Percentiles rank a stretch among this genome's conserved stretches.
These are phyloP conservation scores for Vanderwaltozyma verrucispora DNA, from an alignment of 805 yeast species.

Conservation along the genomic window DNA sequence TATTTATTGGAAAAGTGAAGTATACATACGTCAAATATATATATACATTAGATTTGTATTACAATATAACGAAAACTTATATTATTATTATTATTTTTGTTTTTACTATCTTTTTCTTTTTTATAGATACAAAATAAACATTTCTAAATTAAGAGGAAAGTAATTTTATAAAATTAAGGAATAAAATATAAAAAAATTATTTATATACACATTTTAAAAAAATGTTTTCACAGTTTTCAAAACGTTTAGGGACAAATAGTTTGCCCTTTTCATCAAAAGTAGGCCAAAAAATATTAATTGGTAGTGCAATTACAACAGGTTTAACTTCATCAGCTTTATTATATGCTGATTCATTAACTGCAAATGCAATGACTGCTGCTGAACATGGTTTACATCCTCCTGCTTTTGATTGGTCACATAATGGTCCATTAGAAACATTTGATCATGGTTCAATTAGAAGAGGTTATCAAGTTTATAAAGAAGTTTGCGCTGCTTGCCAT, in stretches of 20 bases:
- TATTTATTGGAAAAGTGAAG: no score
- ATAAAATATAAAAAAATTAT: no score
- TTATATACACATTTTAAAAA: background rate
- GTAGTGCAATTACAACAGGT: conserved; percentile 59
- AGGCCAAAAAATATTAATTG: conserved; percentile 40
- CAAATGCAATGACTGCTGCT: conserved; percentile 95
- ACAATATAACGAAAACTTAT: no score
- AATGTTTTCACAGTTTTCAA: conserved; percentile 4
- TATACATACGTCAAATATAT: no score
- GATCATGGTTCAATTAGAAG: conserved; percentile 96
- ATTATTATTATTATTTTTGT: no score
- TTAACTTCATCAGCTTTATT: conserved; percentile 70
- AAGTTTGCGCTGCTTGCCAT: conserved; percentile 99
- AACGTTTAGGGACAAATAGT: conserved; percentile 1
- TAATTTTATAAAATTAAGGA: no score
- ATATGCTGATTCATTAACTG: conserved; percentile 77
- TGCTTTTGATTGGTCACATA: conserved; percentile 85
- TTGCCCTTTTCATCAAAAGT: background rate
- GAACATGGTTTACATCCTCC: conserved; percentile 99
- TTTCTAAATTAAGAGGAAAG: no score
- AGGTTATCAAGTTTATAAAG: conserved; percentile 98
- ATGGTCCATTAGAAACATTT: conserved; percentile 80
- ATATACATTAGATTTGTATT: no score
- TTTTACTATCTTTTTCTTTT: no score
- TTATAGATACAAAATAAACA: no score